Conservation (phyloP, 257 asterid genomes). For the Solanum corneliomulleri region DNA sequence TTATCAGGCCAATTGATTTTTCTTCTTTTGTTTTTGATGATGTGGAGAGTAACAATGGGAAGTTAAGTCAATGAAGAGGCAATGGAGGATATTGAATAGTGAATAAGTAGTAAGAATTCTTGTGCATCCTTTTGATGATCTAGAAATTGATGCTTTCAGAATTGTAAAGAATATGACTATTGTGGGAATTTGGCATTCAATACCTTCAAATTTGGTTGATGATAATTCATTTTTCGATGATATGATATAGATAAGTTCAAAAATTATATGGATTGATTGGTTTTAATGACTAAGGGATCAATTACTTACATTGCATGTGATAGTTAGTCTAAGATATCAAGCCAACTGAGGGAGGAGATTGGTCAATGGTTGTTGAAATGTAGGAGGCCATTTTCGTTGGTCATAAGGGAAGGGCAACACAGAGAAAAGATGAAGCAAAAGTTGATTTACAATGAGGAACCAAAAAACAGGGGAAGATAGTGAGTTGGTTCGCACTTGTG, state of each 20-base stretch:
- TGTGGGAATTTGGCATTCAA: constrained; percentile 1
- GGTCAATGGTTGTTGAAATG: too few species aligned
- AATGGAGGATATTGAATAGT: too few species aligned
- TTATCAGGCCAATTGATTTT: too few species aligned
- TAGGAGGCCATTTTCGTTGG: too few species aligned
- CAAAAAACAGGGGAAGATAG: constrained; percentile 7
- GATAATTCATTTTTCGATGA: neutral
- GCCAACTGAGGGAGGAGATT: too few species aligned
- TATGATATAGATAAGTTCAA: neutral
- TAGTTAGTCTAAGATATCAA: too few species aligned
- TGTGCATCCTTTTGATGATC: too few species aligned
- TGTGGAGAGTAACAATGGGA: too few species aligned
- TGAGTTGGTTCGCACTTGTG: constrained; percentile 14
- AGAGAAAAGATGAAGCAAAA: neutral
- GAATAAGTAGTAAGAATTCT: too few species aligned
- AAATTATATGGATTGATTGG: constrained; percentile 1
- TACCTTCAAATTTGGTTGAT: neutral
- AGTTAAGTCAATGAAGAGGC: too few species aligned
- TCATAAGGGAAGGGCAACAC: too few species aligned
- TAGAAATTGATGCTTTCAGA: neutral
- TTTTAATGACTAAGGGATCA: neutral
- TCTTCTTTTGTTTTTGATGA: too few species aligned
- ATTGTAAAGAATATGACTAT: neutral
- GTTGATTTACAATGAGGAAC: constrained; percentile 1
- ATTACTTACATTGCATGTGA: constrained; percentile 5